Evolutionary conservation across 2,329 filamentous ascomycete genomes (phyloP).

Genomic region (Phaeosphaeriaceae sp.): DNA sequence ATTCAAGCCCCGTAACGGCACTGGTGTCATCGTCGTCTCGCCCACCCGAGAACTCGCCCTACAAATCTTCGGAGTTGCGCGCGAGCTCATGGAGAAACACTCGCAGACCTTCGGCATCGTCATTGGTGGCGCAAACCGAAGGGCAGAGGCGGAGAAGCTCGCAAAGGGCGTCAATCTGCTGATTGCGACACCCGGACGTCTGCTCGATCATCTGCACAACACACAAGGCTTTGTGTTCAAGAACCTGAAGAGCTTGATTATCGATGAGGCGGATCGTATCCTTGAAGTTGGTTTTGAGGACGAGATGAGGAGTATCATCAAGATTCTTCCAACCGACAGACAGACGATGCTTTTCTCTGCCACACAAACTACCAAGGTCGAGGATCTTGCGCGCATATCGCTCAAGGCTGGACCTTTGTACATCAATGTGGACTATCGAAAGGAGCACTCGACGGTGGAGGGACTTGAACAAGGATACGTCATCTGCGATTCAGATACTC

Average conservation of each 20-base stretch:
- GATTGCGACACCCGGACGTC: constrained; percentile 89
- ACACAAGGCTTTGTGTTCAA: constrained; percentile 90
- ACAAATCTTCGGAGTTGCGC: constrained; percentile 94
- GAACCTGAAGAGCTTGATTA: constrained; percentile 89
- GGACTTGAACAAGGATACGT: constrained; percentile 96
- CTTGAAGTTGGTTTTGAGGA: constrained; percentile 98
- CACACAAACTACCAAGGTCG: constrained; percentile 97
- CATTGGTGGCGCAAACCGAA: constrained; percentile 90
- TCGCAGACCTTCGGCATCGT: constrained; percentile 96
- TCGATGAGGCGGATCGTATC: constrained; percentile 96
- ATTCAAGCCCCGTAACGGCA: constrained; percentile 91
- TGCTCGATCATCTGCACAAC: constrained; percentile 93
- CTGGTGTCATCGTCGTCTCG: constrained; percentile 87
- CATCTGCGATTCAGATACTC: constrained; percentile 89
- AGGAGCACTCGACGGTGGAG: constrained; percentile 90
- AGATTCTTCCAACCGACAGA: constrained; percentile 83
- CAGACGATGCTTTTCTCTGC: constrained; percentile 99
- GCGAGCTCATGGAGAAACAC: constrained; percentile 91
- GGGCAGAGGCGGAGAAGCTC: constrained; percentile 93
- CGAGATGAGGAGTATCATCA: constrained; percentile 96
- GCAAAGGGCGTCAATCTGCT: constrained; percentile 92
- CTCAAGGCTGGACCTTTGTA: constrained; percentile 89
- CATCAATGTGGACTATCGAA: constrained; percentile 92
- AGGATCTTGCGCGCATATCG: constrained; percentile 94
- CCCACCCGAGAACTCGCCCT: constrained; percentile 93